A percentile compares a stretch with the other conserved stretches of the same genome.
These are phyloP conservation scores for Diaporthe humulicola DNA, from an alignment of 2,329 filamentous ascomycete species.

Conservation along the genomic window DNA sequence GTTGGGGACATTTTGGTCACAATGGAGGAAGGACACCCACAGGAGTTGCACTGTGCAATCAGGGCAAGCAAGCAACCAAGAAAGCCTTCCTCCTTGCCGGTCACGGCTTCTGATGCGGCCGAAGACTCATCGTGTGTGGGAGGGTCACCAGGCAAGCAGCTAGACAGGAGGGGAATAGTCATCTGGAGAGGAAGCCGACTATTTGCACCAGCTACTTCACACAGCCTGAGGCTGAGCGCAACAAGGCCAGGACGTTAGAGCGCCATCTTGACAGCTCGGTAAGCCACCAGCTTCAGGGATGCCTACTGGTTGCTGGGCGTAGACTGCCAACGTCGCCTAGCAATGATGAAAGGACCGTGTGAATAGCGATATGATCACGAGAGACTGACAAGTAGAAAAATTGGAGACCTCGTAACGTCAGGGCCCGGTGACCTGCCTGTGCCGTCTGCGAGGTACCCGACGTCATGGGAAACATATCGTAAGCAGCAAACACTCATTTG, in stretches of 20 bases:
- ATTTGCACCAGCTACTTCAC: slow-evolving; percentile 19
- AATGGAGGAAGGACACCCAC: background rate
- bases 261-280: slow-evolving; percentile 21
- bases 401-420: slow-evolving; percentile 9
- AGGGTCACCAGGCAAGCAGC: slow-evolving; percentile 27
- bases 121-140: slow-evolving; percentile 33
- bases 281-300: slow-evolving; percentile 9
- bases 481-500: slow-evolving; percentile 13
- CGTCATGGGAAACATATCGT: slow-evolving; percentile 6
- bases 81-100: background rate
- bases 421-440: slow-evolving; percentile 25
- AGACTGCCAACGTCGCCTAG: background rate
- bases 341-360: background rate
- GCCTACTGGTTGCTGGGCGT: slow-evolving; percentile 3
- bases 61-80: slow-evolving; percentile 8
- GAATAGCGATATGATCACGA: slow-evolving; percentile 6
- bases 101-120: slow-evolving; percentile 29
- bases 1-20: background rate
- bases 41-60: slow-evolving; percentile 1
- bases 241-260: slow-evolving; percentile 2
- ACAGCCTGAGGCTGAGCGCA: slow-evolving; percentile 31
- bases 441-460: background rate
- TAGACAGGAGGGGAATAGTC: slow-evolving; percentile 32
- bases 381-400: slow-evolving; percentile 28
- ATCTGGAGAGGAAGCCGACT: slow-evolving; percentile 30